A percentile compares a stretch with the other conserved stretches of the same genome.
These are phyloP conservation scores for Penicillium digitatum DNA, from an alignment of 2,329 filamentous ascomycete genomes.

Conservation along the genomic window DNA sequence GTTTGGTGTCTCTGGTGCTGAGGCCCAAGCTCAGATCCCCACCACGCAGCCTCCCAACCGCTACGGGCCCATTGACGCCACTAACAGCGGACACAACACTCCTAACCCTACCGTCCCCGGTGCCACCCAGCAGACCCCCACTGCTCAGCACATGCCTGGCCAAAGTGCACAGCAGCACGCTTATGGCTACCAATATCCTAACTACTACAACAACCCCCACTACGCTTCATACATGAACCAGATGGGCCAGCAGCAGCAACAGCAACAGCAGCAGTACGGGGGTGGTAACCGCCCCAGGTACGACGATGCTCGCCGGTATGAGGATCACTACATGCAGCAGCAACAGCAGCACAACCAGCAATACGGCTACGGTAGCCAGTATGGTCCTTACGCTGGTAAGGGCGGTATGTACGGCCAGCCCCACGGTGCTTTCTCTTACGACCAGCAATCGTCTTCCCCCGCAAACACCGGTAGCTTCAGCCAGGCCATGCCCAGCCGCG, in stretches of 20 bases:
- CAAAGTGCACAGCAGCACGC: conserved; percentile 46
- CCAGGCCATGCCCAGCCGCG: conserved; percentile 45
- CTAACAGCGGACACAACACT: conserved; percentile 85
- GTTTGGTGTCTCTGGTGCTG: conserved; percentile 61
- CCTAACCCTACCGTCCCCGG: conserved; percentile 69
- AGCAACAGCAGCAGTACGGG: conserved; percentile 45
- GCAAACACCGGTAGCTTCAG: conserved; percentile 53
- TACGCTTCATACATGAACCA: conserved; percentile 60
- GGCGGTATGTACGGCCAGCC: conserved; percentile 62
- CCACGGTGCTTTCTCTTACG: conserved; percentile 54
- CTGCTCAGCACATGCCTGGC: conserved; percentile 51
- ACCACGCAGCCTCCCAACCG: conserved; percentile 72
- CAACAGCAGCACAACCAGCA: conserved; percentile 43
- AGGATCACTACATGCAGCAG: conserved; percentile 40
- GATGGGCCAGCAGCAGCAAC: conserved; percentile 45
- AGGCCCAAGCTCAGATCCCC: conserved; percentile 58
- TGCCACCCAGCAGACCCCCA: conserved; percentile 51
- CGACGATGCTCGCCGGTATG: conserved; percentile 48
- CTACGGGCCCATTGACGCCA: conserved; percentile 64
- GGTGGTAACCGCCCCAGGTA: conserved; percentile 49
- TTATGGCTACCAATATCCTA: conserved; percentile 58
- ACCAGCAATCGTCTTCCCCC: conserved; percentile 62
- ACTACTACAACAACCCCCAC: conserved; percentile 58
- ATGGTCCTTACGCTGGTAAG: conserved; percentile 52
- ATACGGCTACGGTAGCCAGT: conserved; percentile 53